Evolutionary conservation across 495 filamentous ascomycete species (phyloP), one percentile per base, ranked within the genome.

Genomic region (Penicillium alfredii): DNA sequence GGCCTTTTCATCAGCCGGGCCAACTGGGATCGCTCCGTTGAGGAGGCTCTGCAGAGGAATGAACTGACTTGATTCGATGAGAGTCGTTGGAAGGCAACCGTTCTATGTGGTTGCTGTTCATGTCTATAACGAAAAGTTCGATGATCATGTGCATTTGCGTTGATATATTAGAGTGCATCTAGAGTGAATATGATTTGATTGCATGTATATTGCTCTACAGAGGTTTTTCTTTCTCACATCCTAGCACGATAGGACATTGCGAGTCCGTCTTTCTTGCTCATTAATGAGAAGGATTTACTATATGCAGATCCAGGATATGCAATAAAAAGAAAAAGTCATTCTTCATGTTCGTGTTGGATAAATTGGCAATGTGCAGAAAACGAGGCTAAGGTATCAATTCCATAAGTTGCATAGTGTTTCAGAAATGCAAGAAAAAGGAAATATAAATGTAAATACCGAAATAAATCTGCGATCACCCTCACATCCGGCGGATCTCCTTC

Each of bases 401-500:
- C 35, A 38, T 38, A 27, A 31, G 34, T 35, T 18, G 13, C 35
- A 28, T 32, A 33, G 38, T 35, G 23, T n/a, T n/a, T n/a, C n/a
- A n/a, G 11, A 25, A 4, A 25, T 14, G 16, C 30, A 17, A 27
- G 25, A 8, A 29, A 14, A 35, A 31, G 14, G 20, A 26, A 30
- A 35, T n/a, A 14, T 20, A 36, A 44, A 14, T 14, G 11, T 14
- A 17, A 20, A 14, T 15, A n/a, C 12, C 17, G 16, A 34, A 10
- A 26, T 29, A 3, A 18, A 42, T 16, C 9, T 15, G 17, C 12
- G 17, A 24, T 35, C 41, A 17, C 0, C 1, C 3, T 66, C 44
- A 81, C 92, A 98, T 96, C 40, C 92, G 78, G 30, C 86, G 77
- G 44, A 98, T 97, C 51, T 84, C 68, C 56, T 74, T 82, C 69